Base-by-base conservation (phyloP, 208 protist species). In the Naegleria fowleri region DNA sequence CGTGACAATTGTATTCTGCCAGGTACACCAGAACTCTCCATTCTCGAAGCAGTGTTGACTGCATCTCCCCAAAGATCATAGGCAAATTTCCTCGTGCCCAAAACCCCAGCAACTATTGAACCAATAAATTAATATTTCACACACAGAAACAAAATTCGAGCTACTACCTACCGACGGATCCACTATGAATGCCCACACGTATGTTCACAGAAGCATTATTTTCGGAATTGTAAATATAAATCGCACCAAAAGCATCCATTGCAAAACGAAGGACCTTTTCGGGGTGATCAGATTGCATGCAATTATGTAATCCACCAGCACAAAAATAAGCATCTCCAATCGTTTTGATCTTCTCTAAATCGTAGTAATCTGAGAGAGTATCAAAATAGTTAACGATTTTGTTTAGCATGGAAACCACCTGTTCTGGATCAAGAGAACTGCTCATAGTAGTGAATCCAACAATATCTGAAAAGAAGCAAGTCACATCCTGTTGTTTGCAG, bases 371-470 rank as follows among this genome's bases (percentile, higher is more conserved):
- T 15, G 4, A 5, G 25, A 16, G 5, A 33, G 9, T 75, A 39
- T 91, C 90, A 87, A 91, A 91, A 7, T 5, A 0, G 38, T 16
- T 41, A 16, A 91, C 4, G 7, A 91, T 89, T 75, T 6, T 15
- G 25, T 86, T 58, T 5, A 91, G 39, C 22, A 91, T 29, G 1
- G 2, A 0, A 7, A 89, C 85, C 19, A 91, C 11, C 0, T 40
- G 58, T 41, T 36, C 41, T 33, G 94, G 75, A 33, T 90, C 59
- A 51, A 94, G 84, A 19, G 91, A 6, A n/a, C 4, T 25, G 5
- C 22, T 83, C 91, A 94, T 92, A 67, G 94, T 91, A 51, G 93
- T 93, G 51, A 95, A 95, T 38, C 91, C 13, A 52, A 88, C 85
- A 51, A 76, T 76, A 25, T 76, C 58, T 5, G 19, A n/a, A 29